A percentile compares a stretch with the other conserved stretches of the same genome.
These are phyloP conservation scores for Arthrobotrys entomopaga DNA, from an alignment of 2,329 filamentous ascomycete genomes.

Conservation along the genomic window DNA sequence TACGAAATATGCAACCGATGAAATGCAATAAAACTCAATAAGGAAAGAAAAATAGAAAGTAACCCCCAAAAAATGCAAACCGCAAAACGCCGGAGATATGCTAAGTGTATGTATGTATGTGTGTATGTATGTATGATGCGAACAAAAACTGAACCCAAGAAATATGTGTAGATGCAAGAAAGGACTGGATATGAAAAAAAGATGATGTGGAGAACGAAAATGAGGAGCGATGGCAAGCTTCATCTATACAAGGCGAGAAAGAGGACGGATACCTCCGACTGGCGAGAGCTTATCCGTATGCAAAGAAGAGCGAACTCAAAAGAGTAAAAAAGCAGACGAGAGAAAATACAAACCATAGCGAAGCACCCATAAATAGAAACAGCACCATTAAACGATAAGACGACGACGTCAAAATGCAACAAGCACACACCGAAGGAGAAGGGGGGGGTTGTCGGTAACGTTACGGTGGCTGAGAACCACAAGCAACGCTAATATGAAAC, in stretches of 20 bases:
- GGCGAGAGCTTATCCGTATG: slow-evolving; percentile 6
- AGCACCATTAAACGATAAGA: slow-evolving; percentile 4
- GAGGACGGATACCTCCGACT: slow-evolving; percentile 23
- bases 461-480: slow-evolving; percentile 5
- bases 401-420: not conserved
- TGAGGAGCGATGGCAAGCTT: slow-evolving; percentile 1
- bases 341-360: not conserved
- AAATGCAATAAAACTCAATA: not conserved
- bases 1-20: not conserved
- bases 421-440: not conserved
- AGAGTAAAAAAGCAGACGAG: not conserved
- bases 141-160: slow-evolving; percentile 1
- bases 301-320: slow-evolving; percentile 3
- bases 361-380: slow-evolving; percentile 24
- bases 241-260: slow-evolving; percentile 39
- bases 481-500: slow-evolving; percentile 24
- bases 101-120: slow-evolving; percentile 8
- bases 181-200: not conserved
- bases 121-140: not conserved
- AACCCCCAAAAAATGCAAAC: slow-evolving; percentile 1
- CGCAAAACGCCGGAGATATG: slow-evolving; percentile 45
- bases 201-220: not conserved
- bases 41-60: slow-evolving; percentile 11
- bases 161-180: slow-evolving; percentile 20
- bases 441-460: not conserved